Base-by-base conservation (phyloP, 2,329 filamentous ascomycete genomes). In the Zasmidium cellare region DNA sequence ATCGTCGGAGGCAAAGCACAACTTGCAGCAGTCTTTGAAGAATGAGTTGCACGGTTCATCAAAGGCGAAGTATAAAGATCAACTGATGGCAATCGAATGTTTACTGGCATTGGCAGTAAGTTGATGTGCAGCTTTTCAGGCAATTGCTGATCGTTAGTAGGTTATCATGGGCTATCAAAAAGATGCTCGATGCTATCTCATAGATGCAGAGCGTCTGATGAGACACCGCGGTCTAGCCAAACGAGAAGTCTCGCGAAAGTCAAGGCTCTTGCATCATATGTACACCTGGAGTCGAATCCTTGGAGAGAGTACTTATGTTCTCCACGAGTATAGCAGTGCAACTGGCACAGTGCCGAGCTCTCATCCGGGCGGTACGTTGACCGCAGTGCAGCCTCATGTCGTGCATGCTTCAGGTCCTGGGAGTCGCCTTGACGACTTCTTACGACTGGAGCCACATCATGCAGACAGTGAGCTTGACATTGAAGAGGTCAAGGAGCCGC, bases 21-120 rank as follows among this genome's bases (percentile, higher is more conserved):
- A 68, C 19, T 68, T 71, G 24, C 59, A 66, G 14, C 56, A 70
- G 14, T 74, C 72, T 3, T 35, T 75, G 12, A 65, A 69, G 23
- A 46, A 64, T 3, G 73, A 75, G 51, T 68, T 66, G 0, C 57
- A 64, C 7, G 67, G 68, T 1, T 61, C 68, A 9, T 66, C 66
- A 25, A 71, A 70, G 51, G 72, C 72, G 3, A 76, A 75, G 58
- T 76, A 75, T 24, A 76, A 76, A 54, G 72, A 76, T 20, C 73
- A 74, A 52, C 57, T 75, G 20, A 75, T 74, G 71, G 72, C 73
- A 9, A 66, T 72, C 2, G 69, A 69, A 23, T 68, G 66, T n/a
- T 57, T 74, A 44, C 67, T 69, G n/a, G 65, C 72, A 44, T 72
- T 68, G 58, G 68, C 72, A 3, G 70, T 75, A 62, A 56, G 69